These are phyloP conservation scores for Amphibolis antarctica DNA, from an alignment of 106 monocot genomes.

Conservation along the genomic window DNA sequence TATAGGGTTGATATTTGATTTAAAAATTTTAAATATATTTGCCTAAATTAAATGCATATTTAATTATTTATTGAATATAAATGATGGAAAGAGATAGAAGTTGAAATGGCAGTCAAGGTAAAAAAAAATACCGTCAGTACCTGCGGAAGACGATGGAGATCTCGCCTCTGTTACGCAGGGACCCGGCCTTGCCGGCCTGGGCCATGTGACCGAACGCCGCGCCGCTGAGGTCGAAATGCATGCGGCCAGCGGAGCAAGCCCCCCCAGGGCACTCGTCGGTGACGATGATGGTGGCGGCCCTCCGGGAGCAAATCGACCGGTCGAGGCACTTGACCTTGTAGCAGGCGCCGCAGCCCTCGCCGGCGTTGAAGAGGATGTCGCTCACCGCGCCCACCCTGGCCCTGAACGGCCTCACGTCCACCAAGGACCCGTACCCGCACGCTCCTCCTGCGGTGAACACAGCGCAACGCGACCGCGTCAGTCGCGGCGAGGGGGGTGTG, in stretches of 20 bases:
- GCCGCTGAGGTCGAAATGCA: conserved; percentile 89
- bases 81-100: no score
- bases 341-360: conserved; percentile 93
- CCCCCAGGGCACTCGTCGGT: conserved; percentile 97
- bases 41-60: no score
- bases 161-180: conserved; percentile 71
- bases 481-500: not conserved
- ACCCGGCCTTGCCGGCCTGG: conserved; percentile 24
- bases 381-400: conserved; percentile 88
- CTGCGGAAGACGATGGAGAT: conserved; percentile 59
- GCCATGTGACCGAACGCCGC: conserved; percentile 94
- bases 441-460: conserved; percentile 51
- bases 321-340: conserved; percentile 83
- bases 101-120: no score
- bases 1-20: no score
- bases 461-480: not conserved
- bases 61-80: no score
- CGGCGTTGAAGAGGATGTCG: conserved; percentile 71
- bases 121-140: no score
- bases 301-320: conserved; percentile 46
- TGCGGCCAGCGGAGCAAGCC: conserved; percentile 58
- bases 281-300: conserved; percentile 76
- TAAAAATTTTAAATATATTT: no score
- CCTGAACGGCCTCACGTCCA: conserved; percentile 73
- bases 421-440: conserved; percentile 86